These are phyloP conservation scores for Phytophthora idaei DNA, from an alignment of 352 stramenopile species.

Conservation along the genomic window DNA sequence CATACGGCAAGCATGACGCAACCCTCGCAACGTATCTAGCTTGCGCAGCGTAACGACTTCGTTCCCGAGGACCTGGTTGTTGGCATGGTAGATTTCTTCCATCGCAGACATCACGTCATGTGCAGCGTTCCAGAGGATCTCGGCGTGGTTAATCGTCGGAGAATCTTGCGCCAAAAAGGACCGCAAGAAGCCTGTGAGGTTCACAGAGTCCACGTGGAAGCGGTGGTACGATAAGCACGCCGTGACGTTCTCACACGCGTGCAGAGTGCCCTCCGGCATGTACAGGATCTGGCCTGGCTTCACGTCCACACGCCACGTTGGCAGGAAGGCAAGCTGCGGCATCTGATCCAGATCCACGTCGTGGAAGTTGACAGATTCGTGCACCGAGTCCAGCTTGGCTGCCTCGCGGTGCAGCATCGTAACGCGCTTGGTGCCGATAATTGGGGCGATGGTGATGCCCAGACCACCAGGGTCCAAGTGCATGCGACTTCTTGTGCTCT, in stretches of 20 bases:
- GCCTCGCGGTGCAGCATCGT: slow-evolving; percentile 76
- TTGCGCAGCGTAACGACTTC: slow-evolving; percentile 57
- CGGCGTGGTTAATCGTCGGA: slow-evolving; percentile 89
- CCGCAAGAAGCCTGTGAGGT: slow-evolving; percentile 88
- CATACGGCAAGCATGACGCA: slow-evolving; percentile 68
- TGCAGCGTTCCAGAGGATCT: slow-evolving; percentile 93
- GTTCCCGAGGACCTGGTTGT: slow-evolving; percentile 48
- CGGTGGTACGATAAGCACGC: slow-evolving; percentile 94
- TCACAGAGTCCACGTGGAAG: slow-evolving; percentile 94
- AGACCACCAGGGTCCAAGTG: slow-evolving; percentile 92
- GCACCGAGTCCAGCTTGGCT: slow-evolving; percentile 86
- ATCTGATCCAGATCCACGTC: slow-evolving; percentile 85
- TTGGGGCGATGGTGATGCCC: slow-evolving; percentile 93
- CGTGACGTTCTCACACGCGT: slow-evolving; percentile 93
- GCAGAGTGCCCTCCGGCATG: slow-evolving; percentile 93
- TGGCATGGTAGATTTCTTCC: slow-evolving; percentile 76
- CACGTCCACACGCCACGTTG: slow-evolving; percentile 88
- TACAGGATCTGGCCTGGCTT: slow-evolving; percentile 93
- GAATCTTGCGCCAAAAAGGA: slow-evolving; percentile 92
- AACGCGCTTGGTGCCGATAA: slow-evolving; percentile 85
- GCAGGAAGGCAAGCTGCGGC: slow-evolving; percentile 88
- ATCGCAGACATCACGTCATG: slow-evolving; percentile 89
- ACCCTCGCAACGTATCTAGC: slow-evolving; percentile 64
- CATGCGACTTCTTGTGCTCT: slow-evolving; percentile 89
- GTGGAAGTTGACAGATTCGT: slow-evolving; percentile 83